Conservation (phyloP, 306 rosid genomes). For the Begonia loranthoides region DNA sequence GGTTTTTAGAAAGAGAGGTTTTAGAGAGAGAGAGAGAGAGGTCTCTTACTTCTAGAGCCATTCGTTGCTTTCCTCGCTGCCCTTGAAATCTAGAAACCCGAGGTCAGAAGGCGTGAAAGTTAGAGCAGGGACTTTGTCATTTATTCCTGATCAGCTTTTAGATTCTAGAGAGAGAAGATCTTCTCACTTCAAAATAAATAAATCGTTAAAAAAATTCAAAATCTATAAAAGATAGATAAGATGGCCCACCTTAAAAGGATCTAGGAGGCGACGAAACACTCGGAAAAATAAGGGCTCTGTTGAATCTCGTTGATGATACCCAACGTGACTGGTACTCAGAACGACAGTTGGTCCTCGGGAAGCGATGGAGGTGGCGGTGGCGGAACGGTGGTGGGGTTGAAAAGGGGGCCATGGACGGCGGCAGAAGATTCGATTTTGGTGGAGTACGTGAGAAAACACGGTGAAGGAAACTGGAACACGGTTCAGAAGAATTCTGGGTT, state of each 20-base stretch:
- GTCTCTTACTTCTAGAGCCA: background rate
- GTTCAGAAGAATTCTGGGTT: slow-evolving; percentile 60
- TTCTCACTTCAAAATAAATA: too few relatives aligned
- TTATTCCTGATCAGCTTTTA: too few relatives aligned
- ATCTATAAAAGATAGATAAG: too few relatives aligned
- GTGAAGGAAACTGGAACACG: slow-evolving; percentile 88
- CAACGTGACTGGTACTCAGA: slow-evolving; percentile 3
- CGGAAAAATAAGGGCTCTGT: too few relatives aligned
- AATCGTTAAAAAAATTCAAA: too few relatives aligned
- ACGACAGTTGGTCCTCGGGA: slow-evolving; percentile 12
- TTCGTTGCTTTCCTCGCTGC: too few relatives aligned
- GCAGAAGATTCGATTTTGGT: slow-evolving; percentile 58
- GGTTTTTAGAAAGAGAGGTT: background rate
- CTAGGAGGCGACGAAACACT: too few relatives aligned
- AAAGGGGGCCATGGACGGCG: slow-evolving; percentile 89
- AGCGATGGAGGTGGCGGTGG: slow-evolving; percentile 6
- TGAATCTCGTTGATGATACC: slow-evolving; percentile 3
- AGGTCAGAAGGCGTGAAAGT: too few relatives aligned
- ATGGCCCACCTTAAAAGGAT: too few relatives aligned
- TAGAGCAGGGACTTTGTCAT: too few relatives aligned
- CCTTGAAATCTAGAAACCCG: too few relatives aligned
- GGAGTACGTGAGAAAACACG: slow-evolving; percentile 70
- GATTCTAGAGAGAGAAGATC: too few relatives aligned
- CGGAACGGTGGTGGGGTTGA: slow-evolving; percentile 20
- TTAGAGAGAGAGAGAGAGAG: background rate